These are phyloP conservation scores for Boletus calvinii DNA, from an alignment of 1,284 basidiomycete genomes.

Conservation along the genomic window DNA sequence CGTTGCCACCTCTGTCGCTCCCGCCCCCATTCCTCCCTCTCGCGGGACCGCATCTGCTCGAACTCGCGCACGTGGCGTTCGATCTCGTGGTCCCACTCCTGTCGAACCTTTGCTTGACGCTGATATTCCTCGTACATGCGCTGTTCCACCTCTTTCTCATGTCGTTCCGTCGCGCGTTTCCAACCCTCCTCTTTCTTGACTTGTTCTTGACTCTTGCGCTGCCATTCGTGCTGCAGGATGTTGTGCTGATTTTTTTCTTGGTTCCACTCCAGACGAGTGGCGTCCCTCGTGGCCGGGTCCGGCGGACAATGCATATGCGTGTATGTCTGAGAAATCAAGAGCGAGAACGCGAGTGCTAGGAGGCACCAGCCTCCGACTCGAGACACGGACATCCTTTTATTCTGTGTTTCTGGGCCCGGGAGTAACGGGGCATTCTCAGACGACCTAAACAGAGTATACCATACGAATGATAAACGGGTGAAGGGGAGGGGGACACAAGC, in stretches of 20 bases:
- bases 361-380: background rate
- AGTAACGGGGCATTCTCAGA: conserved; percentile 3
- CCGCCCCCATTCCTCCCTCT: background rate
- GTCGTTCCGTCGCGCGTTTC: background rate
- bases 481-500: background rate
- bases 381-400: background rate
- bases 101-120: conserved; percentile 1
- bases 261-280: conserved; percentile 3
- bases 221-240: background rate
- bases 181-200: background rate
- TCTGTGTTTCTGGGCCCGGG: too few relatives aligned
- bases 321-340: background rate
- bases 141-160: background rate
- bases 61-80: too few relatives aligned
- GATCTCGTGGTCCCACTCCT: conserved; percentile 10
- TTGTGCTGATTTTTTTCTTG: background rate
- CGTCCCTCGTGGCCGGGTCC: background rate
- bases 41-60: background rate
- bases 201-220: background rate
- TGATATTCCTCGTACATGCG: background rate
- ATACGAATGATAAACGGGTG: background rate
- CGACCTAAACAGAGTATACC: background rate
- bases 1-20: conserved; percentile 11
- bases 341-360: background rate
- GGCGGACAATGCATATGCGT: conserved; percentile 2